phyloP scores from a whole-genome alignment of 2,329 filamentous ascomycete genomes.

The Cadophora luteo-olivacea region DNA sequence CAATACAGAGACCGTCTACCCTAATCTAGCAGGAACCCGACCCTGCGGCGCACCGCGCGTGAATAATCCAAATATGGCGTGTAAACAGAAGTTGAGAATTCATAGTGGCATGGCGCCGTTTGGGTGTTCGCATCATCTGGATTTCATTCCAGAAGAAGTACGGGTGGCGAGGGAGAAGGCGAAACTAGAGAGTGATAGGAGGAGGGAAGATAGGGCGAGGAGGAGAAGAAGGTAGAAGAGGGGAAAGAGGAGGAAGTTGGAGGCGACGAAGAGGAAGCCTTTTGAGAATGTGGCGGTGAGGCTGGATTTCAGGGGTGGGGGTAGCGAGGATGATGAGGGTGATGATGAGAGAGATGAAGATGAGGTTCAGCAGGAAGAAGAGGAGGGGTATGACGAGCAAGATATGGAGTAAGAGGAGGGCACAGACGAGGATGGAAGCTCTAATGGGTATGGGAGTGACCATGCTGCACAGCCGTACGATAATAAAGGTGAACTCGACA shows the following conservation, averaged over 20 bases:
- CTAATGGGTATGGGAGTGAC: not conserved
- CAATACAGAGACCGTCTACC: not conserved
- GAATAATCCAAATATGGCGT: not conserved
- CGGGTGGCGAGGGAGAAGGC: not conserved
- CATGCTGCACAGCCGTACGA: not conserved
- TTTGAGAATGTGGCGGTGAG: not conserved
- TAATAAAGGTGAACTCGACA: not conserved
- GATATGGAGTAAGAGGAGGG: not conserved
- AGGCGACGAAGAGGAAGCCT: not conserved
- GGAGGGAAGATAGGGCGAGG: not conserved
- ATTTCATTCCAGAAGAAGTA: not conserved
- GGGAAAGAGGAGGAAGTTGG: not conserved
- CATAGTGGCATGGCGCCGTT: not conserved
- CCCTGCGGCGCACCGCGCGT: not conserved
- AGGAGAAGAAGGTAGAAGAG: not conserved
- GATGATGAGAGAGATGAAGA: not conserved
- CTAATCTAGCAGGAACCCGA: not conserved
- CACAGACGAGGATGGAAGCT: not conserved
- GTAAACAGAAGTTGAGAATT: not conserved
- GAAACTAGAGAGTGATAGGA: not conserved
- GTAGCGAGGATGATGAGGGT: not conserved
- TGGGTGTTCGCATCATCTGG: not conserved
- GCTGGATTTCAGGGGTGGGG: too few species aligned
- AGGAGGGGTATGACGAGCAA: not conserved
- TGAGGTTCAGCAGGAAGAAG: not conserved